phyloP scores from a whole-genome alignment of 2,329 filamentous ascomycete genomes.

The Diaporthe sp. region DNA sequence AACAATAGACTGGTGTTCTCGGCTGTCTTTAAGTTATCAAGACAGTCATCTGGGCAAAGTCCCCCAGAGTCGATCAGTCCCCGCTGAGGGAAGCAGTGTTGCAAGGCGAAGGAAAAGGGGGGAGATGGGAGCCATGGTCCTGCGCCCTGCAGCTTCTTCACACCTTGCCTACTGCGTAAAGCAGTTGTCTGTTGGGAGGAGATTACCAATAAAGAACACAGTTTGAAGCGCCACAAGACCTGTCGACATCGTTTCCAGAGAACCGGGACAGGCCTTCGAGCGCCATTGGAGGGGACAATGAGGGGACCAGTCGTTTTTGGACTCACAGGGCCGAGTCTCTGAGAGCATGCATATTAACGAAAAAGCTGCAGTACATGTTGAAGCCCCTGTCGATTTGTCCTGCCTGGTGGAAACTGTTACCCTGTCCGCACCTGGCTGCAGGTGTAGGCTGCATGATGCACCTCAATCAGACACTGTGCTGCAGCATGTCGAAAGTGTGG shows the following conservation, averaged over 20 bases:
- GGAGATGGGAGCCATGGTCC: slow-evolving; percentile 22
- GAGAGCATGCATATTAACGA: slow-evolving; percentile 23
- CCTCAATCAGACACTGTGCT: slow-evolving; percentile 32
- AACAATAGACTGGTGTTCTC: background rate
- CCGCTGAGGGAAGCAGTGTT: background rate
- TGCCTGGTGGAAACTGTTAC: slow-evolving; percentile 20
- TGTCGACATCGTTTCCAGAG: slow-evolving; percentile 30
- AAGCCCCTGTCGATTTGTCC: background rate
- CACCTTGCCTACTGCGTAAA: slow-evolving; percentile 32
- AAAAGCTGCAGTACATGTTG: slow-evolving; percentile 5
- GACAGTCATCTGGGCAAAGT: background rate
- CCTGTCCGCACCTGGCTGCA: slow-evolving; percentile 28
- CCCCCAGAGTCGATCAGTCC: background rate
- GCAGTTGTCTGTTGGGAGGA: slow-evolving; percentile 16
- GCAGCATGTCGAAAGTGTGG: slow-evolving; percentile 3
- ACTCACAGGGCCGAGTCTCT: background rate
- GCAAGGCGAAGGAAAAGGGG: slow-evolving; percentile 21
- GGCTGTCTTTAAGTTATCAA: background rate
- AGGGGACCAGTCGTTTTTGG: slow-evolving; percentile 23
- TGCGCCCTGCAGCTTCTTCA: slow-evolving; percentile 29
- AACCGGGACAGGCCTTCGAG: slow-evolving; percentile 10
- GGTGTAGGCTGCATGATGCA: slow-evolving; percentile 32
- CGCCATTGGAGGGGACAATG: slow-evolving; percentile 33
- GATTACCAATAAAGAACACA: slow-evolving; percentile 26
- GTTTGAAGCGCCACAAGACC: slow-evolving; percentile 22